Evolutionary conservation across 768 basidiomycete species (phyloP), one percentile per base, ranked within the genome.

Genomic region (Xanthoconium stramineum): DNA sequence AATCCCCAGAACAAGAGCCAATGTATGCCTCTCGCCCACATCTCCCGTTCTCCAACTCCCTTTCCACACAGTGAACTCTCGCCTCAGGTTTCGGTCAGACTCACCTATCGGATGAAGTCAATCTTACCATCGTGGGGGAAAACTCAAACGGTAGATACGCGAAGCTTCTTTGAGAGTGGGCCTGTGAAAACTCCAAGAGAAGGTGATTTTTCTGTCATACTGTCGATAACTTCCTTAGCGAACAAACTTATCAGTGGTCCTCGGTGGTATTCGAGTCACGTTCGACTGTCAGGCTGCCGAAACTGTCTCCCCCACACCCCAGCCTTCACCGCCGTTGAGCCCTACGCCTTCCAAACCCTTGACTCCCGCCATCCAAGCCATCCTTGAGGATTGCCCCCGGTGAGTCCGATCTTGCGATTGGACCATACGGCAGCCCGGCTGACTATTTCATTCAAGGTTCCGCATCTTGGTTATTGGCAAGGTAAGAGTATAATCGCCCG

Each of bases 391-490:
- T n/a, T 46, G 52, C 7, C 43, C 43, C 2, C 28, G 13, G 52
- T 53, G 19, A 30, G 52, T 38, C 15, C 10, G 13, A 29, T 30
- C 0, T 4, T 19, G 1, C 9, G 1, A 19, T 29, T 11, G 4
- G 14, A 2, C 10, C 19, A 33, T 6, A 12, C 36, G 24, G 24
- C 24, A 24, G 24, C 24, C 24, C 14, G 3, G 6, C 37, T 20
- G 28, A 52, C 13, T 8, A 2, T 30, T 45, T 5, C 5, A 38
- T 29, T 15, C 10, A 11, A 53, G 53, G 8, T 54, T 54, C 39
- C 53, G 47, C 28, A 54, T 54, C 39, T 29, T 54, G 17, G 53
- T 48, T 9, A 54, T 54, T 12, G 53, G 53, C 5, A 54, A 47
- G 8, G 53, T 47, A 35, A 17, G 19, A 1, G 20, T n/a, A n/a